phyloP scores from a whole-genome alignment of 2,329 filamentous ascomycete genomes.

The Aspergillus awamori region DNA sequence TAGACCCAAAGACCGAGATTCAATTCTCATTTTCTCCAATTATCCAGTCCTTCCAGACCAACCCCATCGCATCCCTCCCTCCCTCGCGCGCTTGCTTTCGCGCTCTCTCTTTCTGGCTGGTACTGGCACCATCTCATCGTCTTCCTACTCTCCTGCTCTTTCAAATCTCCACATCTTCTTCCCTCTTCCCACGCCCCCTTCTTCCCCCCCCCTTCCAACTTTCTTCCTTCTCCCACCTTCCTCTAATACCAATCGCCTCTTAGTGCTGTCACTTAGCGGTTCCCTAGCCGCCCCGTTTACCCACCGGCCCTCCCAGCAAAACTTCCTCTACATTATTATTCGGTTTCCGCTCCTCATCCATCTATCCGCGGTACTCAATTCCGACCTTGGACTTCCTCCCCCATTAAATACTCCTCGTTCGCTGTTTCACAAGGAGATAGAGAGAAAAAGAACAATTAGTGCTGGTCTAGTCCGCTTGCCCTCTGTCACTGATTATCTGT shows the following conservation, averaged over 20 bases:
- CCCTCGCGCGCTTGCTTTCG: neutral
- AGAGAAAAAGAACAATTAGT: neutral
- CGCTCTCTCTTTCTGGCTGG: too few relatives aligned
- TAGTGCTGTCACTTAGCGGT: slow-evolving; percentile 18
- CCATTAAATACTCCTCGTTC: slow-evolving; percentile 21
- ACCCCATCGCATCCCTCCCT: slow-evolving; percentile 16
- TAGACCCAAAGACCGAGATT: neutral
- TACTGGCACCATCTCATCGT: slow-evolving; percentile 8
- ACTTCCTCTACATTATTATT: slow-evolving; percentile 5
- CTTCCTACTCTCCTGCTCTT: slow-evolving; percentile 16
- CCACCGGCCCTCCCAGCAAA: slow-evolving; percentile 17
- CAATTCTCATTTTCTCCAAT: neutral
- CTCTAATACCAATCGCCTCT: slow-evolving; percentile 10
- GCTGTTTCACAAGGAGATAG: slow-evolving; percentile 14
- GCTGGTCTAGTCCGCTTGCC: neutral
- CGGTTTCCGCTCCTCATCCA: slow-evolving; percentile 18
- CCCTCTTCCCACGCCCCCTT: slow-evolving; percentile 14
- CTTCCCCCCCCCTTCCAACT: slow-evolving; percentile 19
- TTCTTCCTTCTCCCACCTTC: slow-evolving; percentile 21
- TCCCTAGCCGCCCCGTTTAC: slow-evolving; percentile 11
- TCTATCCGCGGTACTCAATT: slow-evolving; percentile 5
- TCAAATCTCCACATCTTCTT: slow-evolving; percentile 9
- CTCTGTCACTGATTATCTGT: neutral
- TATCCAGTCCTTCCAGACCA: slow-evolving; percentile 12
- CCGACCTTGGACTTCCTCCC: slow-evolving; percentile 11